Conservation (phyloP, 2,329 filamentous ascomycete species). For the Bipolaris sorokiniana region DNA sequence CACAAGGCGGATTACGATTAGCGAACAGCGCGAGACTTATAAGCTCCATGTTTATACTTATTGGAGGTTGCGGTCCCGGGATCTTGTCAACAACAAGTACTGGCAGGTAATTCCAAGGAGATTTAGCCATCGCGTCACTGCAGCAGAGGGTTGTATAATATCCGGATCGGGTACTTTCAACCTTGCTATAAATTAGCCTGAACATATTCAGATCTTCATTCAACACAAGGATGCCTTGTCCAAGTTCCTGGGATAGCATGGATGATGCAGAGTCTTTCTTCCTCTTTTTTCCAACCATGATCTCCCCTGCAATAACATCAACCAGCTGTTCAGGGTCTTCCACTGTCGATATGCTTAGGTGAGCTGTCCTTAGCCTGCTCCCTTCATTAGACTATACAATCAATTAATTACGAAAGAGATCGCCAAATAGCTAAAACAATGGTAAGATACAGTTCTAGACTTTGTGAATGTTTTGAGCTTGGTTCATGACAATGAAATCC, state of each 20-base stretch:
- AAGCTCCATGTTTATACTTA: background rate
- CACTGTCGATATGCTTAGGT: background rate
- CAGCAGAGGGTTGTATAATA: background rate
- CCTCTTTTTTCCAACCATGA: background rate
- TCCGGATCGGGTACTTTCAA: too few relatives aligned
- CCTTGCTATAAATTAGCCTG: background rate
- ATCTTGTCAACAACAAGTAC: background rate
- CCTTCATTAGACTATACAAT: background rate
- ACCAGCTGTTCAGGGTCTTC: background rate
- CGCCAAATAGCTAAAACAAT: background rate
- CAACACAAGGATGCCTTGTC: background rate
- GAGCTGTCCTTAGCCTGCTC: too few relatives aligned
- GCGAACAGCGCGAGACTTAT: background rate
- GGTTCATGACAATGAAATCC: background rate
- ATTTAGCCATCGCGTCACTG: background rate
- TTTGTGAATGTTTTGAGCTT: background rate
- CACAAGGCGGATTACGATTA: background rate
- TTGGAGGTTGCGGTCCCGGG: background rate
- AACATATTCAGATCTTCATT: background rate
- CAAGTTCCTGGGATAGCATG: conserved; percentile 1
- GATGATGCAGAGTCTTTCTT: background rate
- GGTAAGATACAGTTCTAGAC: background rate
- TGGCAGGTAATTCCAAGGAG: background rate
- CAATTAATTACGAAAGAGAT: background rate
- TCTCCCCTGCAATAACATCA: background rate